Percentiles rank a stretch among this genome's conserved stretches.
Evolutionary conservation across 352 stramenopile species (phyloP).

Genomic region (Plasmopara muralis): DNA sequence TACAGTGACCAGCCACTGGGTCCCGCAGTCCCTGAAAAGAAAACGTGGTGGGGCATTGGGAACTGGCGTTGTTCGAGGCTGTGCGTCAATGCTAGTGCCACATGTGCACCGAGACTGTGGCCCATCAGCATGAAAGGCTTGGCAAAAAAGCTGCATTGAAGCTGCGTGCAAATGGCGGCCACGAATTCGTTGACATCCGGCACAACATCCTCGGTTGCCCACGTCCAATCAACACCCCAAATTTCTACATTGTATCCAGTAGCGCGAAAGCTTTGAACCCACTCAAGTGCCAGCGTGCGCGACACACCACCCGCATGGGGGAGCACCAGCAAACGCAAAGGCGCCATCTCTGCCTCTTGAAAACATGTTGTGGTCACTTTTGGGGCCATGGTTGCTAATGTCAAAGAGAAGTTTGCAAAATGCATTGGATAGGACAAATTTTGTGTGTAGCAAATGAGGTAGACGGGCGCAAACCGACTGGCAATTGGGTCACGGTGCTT

Average conservation of each 20-base stretch:
- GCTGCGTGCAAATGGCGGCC: slow-evolving; percentile 31
- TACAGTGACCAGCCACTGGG: slow-evolving; percentile 30
- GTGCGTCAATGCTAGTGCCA: slow-evolving; percentile 44
- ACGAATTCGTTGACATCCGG: slow-evolving; percentile 18
- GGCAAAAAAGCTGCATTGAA: slow-evolving; percentile 57
- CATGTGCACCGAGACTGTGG: slow-evolving; percentile 62
- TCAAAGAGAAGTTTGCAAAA: background rate
- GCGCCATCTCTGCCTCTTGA: slow-evolving; percentile 52
- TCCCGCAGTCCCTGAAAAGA: slow-evolving; percentile 43
- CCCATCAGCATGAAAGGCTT: slow-evolving; percentile 65
- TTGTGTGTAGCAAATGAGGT: background rate
- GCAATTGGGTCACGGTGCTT: too few relatives aligned
- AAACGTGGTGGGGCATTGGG: slow-evolving; percentile 49
- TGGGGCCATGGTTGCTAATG: slow-evolving; percentile 18
- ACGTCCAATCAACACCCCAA: slow-evolving; percentile 60
- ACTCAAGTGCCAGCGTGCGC: slow-evolving; percentile 40
- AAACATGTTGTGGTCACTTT: slow-evolving; percentile 47
- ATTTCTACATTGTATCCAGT: slow-evolving; percentile 39
- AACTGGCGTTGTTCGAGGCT: slow-evolving; percentile 39
- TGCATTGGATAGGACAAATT: background rate
- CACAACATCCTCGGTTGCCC: slow-evolving; percentile 10
- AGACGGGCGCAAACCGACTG: too few relatives aligned
- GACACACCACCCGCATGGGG: slow-evolving; percentile 45
- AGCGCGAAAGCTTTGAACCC: slow-evolving; percentile 31
- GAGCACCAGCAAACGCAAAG: slow-evolving; percentile 58